These are phyloP conservation scores for Tylopilus subfusipes DNA, from an alignment of 768 basidiomycete species.

Conservation along the genomic window DNA sequence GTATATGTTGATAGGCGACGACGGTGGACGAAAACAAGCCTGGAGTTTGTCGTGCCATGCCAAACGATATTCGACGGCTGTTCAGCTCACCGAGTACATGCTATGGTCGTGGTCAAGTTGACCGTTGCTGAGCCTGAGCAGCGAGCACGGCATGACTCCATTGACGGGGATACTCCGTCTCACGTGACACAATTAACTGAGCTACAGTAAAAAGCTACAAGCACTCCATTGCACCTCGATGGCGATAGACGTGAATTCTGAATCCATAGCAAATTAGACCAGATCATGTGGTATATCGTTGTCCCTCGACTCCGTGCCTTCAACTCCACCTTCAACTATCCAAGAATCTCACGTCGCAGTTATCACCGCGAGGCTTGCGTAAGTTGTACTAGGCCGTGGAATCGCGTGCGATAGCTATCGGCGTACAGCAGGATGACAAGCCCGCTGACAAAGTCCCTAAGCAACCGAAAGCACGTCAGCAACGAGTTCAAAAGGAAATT, in stretches of 20 bases:
- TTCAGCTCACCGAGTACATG: constrained; percentile 18
- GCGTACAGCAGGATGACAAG: constrained; percentile 47
- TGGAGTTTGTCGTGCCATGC: constrained; percentile 23
- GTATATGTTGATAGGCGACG: constrained; percentile 32
- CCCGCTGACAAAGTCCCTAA: constrained; percentile 51
- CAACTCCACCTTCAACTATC: neutral
- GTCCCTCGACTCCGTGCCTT: neutral
- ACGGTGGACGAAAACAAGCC: constrained; percentile 17
- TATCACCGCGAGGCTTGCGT: constrained; percentile 36
- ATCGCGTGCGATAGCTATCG: constrained; percentile 43
- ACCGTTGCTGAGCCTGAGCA: neutral
- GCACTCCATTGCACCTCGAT: neutral
- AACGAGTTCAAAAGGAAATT: neutral
- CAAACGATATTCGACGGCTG: constrained; percentile 4
- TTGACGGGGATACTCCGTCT: neutral
- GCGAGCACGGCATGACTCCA: neutral
- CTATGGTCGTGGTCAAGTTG: constrained; percentile 5
- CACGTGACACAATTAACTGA: constrained; percentile 16
- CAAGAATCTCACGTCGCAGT: neutral
- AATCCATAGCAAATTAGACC: constrained; percentile 13
- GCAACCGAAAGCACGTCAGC: constrained; percentile 1
- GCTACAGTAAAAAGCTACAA: neutral
- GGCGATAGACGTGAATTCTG: neutral
- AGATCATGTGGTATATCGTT: constrained; percentile 19
- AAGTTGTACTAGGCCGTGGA: constrained; percentile 39